Conservation (phyloP, 768 basidiomycete genomes). For the Auricularia heimuer region DNA sequence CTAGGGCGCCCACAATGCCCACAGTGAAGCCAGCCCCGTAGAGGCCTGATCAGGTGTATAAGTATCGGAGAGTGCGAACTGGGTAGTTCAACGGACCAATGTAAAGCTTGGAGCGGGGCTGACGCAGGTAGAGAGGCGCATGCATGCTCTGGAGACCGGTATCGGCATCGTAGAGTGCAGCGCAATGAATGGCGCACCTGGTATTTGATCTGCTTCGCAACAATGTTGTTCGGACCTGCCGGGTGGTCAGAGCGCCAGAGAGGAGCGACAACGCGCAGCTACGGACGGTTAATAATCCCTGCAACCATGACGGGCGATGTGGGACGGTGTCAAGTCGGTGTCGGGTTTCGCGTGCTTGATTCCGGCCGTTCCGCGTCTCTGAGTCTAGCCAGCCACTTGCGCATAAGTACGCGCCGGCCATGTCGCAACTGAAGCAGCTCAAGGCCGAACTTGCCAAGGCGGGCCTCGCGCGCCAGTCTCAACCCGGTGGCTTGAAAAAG, state of each 20-base stretch:
- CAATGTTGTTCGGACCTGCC: not conserved
- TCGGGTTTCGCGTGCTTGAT: not conserved
- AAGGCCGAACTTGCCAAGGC: slow-evolving; percentile 74
- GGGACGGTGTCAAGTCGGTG: not conserved
- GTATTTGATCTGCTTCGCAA: not conserved
- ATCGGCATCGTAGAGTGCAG: not conserved
- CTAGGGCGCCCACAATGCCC: slow-evolving; percentile 45
- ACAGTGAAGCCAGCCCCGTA: slow-evolving; percentile 45
- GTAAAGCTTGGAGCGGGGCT: slow-evolving; percentile 53
- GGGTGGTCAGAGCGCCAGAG: not conserved
- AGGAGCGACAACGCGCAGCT: not conserved
- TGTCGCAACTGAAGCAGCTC: slow-evolving; percentile 82
- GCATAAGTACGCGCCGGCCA: not conserved
- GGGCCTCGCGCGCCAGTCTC: slow-evolving; percentile 56
- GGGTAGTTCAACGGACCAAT: slow-evolving; percentile 35
- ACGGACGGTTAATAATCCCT: not conserved
- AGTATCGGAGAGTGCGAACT: not conserved
- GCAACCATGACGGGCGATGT: not conserved
- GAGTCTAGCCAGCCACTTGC: not conserved
- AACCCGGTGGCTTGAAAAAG: slow-evolving; percentile 46
- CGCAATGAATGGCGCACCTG: not conserved
- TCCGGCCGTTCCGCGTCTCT: not conserved
- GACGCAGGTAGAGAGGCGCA: slow-evolving; percentile 46
- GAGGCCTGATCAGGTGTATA: slow-evolving; percentile 28
- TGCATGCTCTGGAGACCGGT: not conserved